Evolutionary conservation across 371 early-diverging fungal species (phyloP).

Genomic region (Mucor velutinosus): DNA sequence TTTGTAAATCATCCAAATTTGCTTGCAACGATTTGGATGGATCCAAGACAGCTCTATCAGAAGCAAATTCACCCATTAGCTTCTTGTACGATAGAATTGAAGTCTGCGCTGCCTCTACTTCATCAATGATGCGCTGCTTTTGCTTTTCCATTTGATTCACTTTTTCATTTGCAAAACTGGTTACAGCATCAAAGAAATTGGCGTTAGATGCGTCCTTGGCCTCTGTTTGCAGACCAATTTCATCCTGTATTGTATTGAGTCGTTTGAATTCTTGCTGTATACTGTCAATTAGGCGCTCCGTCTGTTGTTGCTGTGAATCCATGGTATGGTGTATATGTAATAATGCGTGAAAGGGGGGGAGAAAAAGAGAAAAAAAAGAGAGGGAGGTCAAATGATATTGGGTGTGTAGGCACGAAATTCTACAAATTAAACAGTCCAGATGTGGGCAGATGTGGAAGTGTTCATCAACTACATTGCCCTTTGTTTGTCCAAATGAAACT

Average conservation of each 20-base stretch:
- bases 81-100: constrained; percentile 14
- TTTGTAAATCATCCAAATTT: constrained; percentile 14
- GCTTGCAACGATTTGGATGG: constrained; percentile 8
- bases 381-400: background rate
- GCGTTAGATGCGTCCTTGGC: background rate
- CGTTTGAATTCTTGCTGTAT: background rate
- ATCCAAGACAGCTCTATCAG: constrained; percentile 7
- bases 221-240: constrained; percentile 17
- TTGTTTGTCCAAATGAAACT: too few relatives aligned
- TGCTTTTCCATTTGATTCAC: background rate
- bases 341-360: background rate
- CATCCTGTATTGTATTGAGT: constrained; percentile 7
- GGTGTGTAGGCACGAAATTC: too few relatives aligned
- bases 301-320: background rate
- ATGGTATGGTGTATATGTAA: background rate
- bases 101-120: constrained; percentile 4
- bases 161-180: constrained; percentile 2
- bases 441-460: background rate
- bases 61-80: constrained; percentile 26
- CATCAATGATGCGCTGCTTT: constrained; percentile 11
- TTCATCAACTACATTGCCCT: too few relatives aligned
- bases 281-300: background rate
- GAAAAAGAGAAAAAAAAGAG: background rate
- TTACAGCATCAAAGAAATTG: constrained; percentile 4
- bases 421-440: background rate